Conservation (phyloP, 148 eudicot genomes). For the Rhododendron simsii region DNA sequence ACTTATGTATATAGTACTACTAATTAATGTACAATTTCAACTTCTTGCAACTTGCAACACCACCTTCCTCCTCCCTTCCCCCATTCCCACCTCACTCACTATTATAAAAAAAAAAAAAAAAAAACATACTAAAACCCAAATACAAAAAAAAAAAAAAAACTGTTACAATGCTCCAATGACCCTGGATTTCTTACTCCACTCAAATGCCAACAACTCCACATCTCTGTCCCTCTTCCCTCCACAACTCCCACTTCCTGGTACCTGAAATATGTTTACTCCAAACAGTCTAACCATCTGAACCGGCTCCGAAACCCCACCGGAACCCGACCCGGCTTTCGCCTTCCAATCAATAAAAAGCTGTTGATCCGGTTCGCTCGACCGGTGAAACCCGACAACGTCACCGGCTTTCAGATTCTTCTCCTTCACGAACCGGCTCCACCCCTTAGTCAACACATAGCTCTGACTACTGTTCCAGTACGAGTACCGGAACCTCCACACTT, state of each 20-base stretch:
- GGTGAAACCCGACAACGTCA: slow-evolving; percentile 54
- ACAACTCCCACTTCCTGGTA: neutral
- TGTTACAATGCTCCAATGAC: slow-evolving; percentile 31
- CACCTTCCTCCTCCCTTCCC: neutral
- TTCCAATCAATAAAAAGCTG: slow-evolving; percentile 75
- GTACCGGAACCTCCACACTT: slow-evolving; percentile 86
- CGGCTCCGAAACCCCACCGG: neutral
- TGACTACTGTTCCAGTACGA: slow-evolving; percentile 91
- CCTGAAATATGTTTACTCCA: slow-evolving; percentile 69
- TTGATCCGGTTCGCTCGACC: slow-evolving; percentile 49
- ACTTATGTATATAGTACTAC: neutral
- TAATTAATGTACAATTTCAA: neutral
- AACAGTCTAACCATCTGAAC: slow-evolving; percentile 55
- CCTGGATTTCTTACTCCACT: slow-evolving; percentile 33
- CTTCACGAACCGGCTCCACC: slow-evolving; percentile 89
- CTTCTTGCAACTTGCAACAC: slow-evolving; percentile 15
- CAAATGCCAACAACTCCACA: slow-evolving; percentile 28
- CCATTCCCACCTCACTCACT: neutral
- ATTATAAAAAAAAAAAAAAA: neutral
- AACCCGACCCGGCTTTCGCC: slow-evolving; percentile 14
- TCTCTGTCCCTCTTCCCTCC: slow-evolving; percentile 33
- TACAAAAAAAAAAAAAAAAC: neutral
- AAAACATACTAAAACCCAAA: neutral
- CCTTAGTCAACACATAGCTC: slow-evolving; percentile 78
- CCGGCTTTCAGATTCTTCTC: slow-evolving; percentile 73